Base-by-base conservation (phyloP, 2,329 filamentous ascomycete genomes). In the Ascochyta koolunga region DNA sequence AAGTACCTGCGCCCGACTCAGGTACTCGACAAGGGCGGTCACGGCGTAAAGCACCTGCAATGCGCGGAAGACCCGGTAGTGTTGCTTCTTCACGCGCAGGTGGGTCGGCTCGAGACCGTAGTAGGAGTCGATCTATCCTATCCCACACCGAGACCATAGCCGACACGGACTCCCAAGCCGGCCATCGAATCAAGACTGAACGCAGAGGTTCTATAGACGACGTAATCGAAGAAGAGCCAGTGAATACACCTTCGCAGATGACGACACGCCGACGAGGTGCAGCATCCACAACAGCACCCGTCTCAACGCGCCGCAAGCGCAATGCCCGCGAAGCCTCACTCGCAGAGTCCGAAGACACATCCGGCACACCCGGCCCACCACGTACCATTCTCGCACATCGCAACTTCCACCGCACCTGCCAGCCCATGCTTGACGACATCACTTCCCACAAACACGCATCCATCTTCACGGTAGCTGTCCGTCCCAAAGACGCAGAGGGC, bases 361-460 rank as follows among this genome's bases (percentile, higher is more conserved):
- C 61, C 31, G 59, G 59, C 16, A 68, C 69, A 0, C 68, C 69
- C 22, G 65, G 64, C 5, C 59, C 65, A 2, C 61, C 62, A 4
- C 64, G 58, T 27, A 66, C 69, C 37, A 73, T 83, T 15, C 63
- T 77, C 9, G 80, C 78, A 6, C 76, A 75, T 7, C 77, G 80
- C 18, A 80, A 82, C 56, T 82, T 83, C 57, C 71, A 72, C 24
- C 77, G 78, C 46, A 79, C 78, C 59, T 77, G 76, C 10, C 67
- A 74, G 13, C 76, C 80, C 1, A 75, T 83, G 44, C 79, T 83
- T 74, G 78, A 82, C 57, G 79, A 82, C 52, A 80, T 83, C 47
- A 67, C 68, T 4, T 77, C 77, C 13, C 80, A 83, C 68, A 82
- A 82, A 62, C 77, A 82, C 54, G 81, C 79, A 10, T 77, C 77